Percentiles rank a stretch among this genome's conserved stretches.
Evolutionary conservation across 2,329 filamentous ascomycete genomes (phyloP).

Genomic region (Monosporascus ibericus): DNA sequence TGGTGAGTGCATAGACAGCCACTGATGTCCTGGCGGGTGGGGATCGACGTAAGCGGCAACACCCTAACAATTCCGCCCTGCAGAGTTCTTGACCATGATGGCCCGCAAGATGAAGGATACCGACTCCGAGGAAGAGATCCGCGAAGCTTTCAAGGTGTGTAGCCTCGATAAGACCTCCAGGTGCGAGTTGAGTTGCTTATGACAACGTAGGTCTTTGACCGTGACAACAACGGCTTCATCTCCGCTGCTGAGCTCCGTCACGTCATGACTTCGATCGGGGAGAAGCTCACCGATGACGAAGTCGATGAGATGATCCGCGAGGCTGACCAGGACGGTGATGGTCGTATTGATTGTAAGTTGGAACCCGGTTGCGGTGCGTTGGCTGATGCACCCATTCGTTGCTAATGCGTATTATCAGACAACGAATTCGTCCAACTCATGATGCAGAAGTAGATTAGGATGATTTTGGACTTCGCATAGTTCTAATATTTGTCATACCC

Average conservation of each 20-base stretch:
- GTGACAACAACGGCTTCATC: conserved; percentile 89
- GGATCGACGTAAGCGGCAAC: no score
- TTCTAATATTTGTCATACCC: conserved; percentile 1
- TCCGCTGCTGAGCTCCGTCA: conserved; percentile 82
- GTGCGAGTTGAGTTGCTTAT: conserved; percentile 11
- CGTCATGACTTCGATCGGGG: conserved; percentile 87
- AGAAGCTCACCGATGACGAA: conserved; percentile 86
- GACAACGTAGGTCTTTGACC: conserved; percentile 62
- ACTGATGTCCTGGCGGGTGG: not conserved
- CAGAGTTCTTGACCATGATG: conserved; percentile 92
- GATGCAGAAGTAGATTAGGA: conserved; percentile 79
- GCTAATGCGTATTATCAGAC: conserved; percentile 45
- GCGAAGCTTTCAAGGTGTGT: conserved; percentile 77
- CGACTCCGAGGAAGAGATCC: conserved; percentile 85
- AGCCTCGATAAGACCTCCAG: no score
- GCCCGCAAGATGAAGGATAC: conserved; percentile 92
- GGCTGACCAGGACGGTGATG: conserved; percentile 84
- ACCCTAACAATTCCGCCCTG: conserved; percentile 1
- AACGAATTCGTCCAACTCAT: conserved; percentile 92
- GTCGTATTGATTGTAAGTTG: conserved; percentile 75
- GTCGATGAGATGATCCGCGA: conserved; percentile 92
- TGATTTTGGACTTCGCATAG: not conserved
- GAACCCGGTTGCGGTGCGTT: no score
- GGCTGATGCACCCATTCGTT: not conserved
- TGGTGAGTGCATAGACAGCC: conserved; percentile 46